A percentile compares a stretch with the other conserved stretches of the same genome.
Evolutionary conservation across 441 rosid species (phyloP).

Genomic region (Mallotus repandus): DNA sequence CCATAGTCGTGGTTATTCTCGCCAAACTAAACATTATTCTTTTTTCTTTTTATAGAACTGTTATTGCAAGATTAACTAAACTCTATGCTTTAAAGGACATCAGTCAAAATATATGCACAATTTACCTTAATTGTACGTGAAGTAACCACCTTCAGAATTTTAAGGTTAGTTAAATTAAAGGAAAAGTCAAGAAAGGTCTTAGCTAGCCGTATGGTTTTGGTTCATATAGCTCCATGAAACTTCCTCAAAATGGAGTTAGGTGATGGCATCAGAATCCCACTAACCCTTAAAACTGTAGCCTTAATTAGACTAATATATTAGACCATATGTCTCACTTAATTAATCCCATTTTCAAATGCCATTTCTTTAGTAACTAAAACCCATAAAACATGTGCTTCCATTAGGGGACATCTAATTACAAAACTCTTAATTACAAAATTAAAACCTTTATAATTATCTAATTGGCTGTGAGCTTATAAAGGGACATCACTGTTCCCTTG

Average conservation of each 20-base stretch:
- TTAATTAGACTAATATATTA: neutral
- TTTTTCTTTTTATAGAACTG: too few relatives aligned
- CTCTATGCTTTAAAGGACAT: too few relatives aligned
- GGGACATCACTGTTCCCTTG: conserved; percentile 35
- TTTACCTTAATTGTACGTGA: too few relatives aligned
- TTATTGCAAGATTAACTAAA: too few relatives aligned
- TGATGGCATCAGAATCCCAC: neutral
- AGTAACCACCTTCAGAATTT: too few relatives aligned
- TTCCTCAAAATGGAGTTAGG: conserved; percentile 13
- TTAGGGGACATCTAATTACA: conserved; percentile 6
- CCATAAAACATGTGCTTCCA: conserved; percentile 11
- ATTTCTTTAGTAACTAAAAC: neutral
- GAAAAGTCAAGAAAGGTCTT: neutral
- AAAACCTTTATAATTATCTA: neutral
- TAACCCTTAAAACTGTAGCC: neutral
- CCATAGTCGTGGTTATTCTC: too few relatives aligned
- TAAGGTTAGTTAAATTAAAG: neutral
- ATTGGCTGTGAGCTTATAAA: conserved; percentile 10
- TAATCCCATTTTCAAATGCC: conserved; percentile 2
- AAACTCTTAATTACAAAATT: too few relatives aligned
- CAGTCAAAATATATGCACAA: too few relatives aligned
- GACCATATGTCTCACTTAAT: conserved; percentile 2
- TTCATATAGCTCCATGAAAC: conserved; percentile 11
- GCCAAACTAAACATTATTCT: too few relatives aligned
- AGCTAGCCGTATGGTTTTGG: neutral